phyloP scores from a whole-genome alignment of 2,329 filamentous ascomycete species.

The Verticillium tricorpus region DNA sequence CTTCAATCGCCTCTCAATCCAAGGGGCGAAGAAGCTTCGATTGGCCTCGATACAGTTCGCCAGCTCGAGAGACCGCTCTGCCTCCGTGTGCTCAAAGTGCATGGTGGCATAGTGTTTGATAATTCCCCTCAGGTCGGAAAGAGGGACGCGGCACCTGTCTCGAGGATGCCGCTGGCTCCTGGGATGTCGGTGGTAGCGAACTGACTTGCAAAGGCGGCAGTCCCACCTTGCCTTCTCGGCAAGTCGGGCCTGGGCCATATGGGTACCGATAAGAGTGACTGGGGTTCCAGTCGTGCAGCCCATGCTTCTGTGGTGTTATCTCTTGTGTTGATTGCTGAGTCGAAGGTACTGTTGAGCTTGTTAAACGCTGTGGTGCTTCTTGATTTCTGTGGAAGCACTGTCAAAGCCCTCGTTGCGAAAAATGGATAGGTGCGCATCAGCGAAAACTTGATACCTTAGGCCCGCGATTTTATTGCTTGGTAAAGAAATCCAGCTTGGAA shows the following conservation, averaged over 20 bases:
- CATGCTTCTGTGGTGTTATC: too few relatives aligned
- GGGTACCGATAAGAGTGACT: neutral
- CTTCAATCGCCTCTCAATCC: neutral
- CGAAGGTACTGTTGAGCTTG: too few relatives aligned
- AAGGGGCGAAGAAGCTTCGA: neutral
- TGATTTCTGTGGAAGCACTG: too few relatives aligned
- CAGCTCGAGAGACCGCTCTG: neutral
- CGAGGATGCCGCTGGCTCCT: constrained; percentile 21
- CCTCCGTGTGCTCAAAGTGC: neutral
- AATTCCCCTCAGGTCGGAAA: neutral
- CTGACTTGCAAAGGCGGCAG: neutral
- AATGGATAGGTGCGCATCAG: too few relatives aligned
- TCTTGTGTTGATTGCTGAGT: too few relatives aligned
- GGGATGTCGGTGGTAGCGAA: neutral
- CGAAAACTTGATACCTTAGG: too few relatives aligned
- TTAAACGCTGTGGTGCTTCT: too few relatives aligned
- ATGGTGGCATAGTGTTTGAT: neutral
- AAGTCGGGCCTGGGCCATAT: neutral
- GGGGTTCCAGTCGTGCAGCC: too few relatives aligned
- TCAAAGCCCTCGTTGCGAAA: too few relatives aligned
- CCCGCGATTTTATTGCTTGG: too few relatives aligned
- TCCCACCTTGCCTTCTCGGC: neutral
- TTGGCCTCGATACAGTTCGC: neutral
- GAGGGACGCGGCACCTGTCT: constrained; percentile 17
- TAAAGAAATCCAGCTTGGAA: too few relatives aligned